Evolutionary conservation across 31 red algal species (phyloP).

Genomic region (Asparagopsis taxiformis): DNA sequence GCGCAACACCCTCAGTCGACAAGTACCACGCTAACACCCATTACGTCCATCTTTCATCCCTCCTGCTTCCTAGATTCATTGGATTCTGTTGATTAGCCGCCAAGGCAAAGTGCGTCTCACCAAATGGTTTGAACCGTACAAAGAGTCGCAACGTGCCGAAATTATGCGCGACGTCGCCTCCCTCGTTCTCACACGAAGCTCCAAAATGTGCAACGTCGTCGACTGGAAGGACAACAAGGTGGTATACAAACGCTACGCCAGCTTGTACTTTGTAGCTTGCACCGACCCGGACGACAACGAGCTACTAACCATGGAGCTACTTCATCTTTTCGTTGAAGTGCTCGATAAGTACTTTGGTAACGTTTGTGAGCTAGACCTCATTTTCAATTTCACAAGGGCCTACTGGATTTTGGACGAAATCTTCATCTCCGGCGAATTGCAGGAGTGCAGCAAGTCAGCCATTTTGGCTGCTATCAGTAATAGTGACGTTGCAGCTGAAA

Average conservation of each 20-base stretch:
- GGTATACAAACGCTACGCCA: conserved; percentile 90
- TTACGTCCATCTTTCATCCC: neutral
- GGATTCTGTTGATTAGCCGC: conserved; percentile 82
- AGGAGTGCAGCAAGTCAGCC: conserved; percentile 76
- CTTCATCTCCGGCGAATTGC: conserved; percentile 84
- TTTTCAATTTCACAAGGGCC: conserved; percentile 91
- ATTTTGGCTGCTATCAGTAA: conserved; percentile 51
- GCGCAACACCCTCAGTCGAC: neutral
- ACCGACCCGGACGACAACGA: conserved; percentile 88
- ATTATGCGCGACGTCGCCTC: conserved; percentile 76
- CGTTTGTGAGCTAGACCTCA: conserved; percentile 98
- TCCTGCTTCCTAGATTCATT: conserved; percentile 91
- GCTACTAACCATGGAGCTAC: conserved; percentile 81
- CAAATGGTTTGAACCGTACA: conserved; percentile 97
- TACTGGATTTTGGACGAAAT: conserved; percentile 98
- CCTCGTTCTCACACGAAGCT: conserved; percentile 67
- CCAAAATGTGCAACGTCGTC: conserved; percentile 91
- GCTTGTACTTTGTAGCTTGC: conserved; percentile 82
- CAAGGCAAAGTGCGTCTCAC: conserved; percentile 94
- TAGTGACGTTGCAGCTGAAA: conserved; percentile 61
- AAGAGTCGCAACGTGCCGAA: conserved; percentile 40
- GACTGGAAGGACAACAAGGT: conserved; percentile 61
- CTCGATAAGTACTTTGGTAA: conserved; percentile 97
- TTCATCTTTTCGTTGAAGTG: conserved; percentile 94
- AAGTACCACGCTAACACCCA: neutral